Percentiles rank a stretch among this genome's conserved stretches.
Evolutionary conservation across 257 asterid species (phyloP).

Genomic region (Fraxinus americana): DNA sequence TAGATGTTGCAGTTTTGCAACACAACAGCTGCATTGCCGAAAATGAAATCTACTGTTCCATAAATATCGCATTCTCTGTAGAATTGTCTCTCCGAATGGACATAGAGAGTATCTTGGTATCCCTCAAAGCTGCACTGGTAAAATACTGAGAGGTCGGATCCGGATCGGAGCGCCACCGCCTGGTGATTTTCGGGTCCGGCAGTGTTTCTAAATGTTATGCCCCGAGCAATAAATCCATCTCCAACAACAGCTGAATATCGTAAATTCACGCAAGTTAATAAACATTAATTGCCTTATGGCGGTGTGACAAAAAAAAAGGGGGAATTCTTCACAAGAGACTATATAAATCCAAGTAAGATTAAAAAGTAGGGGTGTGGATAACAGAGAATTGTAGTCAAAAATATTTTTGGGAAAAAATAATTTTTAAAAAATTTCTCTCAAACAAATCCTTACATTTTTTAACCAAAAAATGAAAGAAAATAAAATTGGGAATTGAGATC

Average conservation of each 20-base stretch:
- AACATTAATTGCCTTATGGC: not conserved
- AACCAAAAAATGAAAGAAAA: no score
- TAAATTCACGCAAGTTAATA: no score
- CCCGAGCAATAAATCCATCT: slow-evolving; percentile 72
- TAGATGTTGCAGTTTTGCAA: slow-evolving; percentile 75
- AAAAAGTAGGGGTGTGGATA: no score
- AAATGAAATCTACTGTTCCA: slow-evolving; percentile 86
- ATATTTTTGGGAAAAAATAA: no score
- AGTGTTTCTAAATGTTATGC: slow-evolving; percentile 77
- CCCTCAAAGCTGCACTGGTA: slow-evolving; percentile 88
- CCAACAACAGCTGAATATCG: slow-evolving; percentile 57
- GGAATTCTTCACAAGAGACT: no score
- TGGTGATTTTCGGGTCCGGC: slow-evolving; percentile 77
- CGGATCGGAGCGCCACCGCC: slow-evolving; percentile 84
- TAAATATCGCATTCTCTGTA: slow-evolving; percentile 72
- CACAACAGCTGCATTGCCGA: slow-evolving; percentile 87
- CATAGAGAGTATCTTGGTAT: slow-evolving; percentile 86
- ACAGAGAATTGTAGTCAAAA: no score
- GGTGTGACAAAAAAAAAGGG: no score
- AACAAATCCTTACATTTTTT: no score
- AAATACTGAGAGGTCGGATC: slow-evolving; percentile 73
- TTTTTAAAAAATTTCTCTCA: no score
- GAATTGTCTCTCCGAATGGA: slow-evolving; percentile 66
- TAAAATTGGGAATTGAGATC: no score
- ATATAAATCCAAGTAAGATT: no score